These are phyloP conservation scores for Lomentospora prolificans DNA, from an alignment of 2,329 filamentous ascomycete genomes.

Conservation along the genomic window DNA sequence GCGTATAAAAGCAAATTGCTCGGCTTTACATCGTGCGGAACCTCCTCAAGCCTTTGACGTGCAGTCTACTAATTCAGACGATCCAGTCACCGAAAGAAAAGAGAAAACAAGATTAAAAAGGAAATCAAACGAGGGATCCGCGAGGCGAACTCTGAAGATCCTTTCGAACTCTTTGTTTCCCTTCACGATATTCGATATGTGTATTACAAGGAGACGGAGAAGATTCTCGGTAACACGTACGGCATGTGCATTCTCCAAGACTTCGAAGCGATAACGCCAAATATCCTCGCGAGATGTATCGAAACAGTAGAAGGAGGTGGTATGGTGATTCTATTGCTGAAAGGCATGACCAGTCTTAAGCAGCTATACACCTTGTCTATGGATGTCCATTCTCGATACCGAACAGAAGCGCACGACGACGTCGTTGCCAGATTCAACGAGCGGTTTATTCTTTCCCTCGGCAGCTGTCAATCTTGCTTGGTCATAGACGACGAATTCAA, in stretches of 20 bases:
- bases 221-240: slow-evolving; percentile 95
- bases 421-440: slow-evolving; percentile 96
- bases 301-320: slow-evolving; percentile 97
- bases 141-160: slow-evolving; percentile 85
- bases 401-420: slow-evolving; percentile 91
- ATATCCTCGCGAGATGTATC: slow-evolving; percentile 84
- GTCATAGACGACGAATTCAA: slow-evolving; percentile 98
- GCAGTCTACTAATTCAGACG: not conserved
- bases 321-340: slow-evolving; percentile 78
- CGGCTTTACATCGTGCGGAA: slow-evolving; percentile 65
- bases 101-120: slow-evolving; percentile 96
- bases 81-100: slow-evolving; percentile 86
- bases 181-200: slow-evolving; percentile 97
- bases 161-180: slow-evolving; percentile 94
- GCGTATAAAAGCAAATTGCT: slow-evolving; percentile 97
- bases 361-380: slow-evolving; percentile 95
- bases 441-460: slow-evolving; percentile 87
- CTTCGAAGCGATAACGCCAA: slow-evolving; percentile 96
- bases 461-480: slow-evolving; percentile 88
- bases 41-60: no score
- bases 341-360: slow-evolving; percentile 94
- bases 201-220: slow-evolving; percentile 99
- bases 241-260: slow-evolving; percentile 98
- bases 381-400: slow-evolving; percentile 94
- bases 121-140: slow-evolving; percentile 92